A percentile compares a stretch with the other conserved stretches of the same genome.
Evolutionary conservation across 352 stramenopile species (phyloP).

Genomic region (Globisporangium okanoganense): DNA sequence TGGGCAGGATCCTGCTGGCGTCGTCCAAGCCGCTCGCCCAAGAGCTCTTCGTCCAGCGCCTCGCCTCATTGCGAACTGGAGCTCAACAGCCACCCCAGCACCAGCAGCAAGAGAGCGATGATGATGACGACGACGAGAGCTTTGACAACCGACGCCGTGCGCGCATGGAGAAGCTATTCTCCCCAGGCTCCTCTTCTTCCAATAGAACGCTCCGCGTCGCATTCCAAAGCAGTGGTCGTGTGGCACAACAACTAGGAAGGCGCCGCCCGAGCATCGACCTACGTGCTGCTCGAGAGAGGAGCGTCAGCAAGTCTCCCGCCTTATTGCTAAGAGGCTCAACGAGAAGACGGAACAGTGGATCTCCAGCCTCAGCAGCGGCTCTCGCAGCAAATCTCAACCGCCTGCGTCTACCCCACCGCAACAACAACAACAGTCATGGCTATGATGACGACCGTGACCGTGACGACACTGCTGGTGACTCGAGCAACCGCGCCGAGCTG

Average conservation of each 20-base stretch:
- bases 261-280: neutral
- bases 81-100: neutral
- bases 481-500: slow-evolving; percentile 36
- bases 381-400: slow-evolving; percentile 13
- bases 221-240: neutral
- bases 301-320: neutral
- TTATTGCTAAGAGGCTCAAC: neutral
- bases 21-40: slow-evolving; percentile 14
- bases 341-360: slow-evolving; percentile 1
- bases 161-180: slow-evolving; percentile 8
- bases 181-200: neutral
- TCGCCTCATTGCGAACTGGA: slow-evolving; percentile 10
- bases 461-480: slow-evolving; percentile 17
- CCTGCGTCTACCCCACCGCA: slow-evolving; percentile 3
- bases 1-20: slow-evolving; percentile 6
- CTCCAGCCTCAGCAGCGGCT: neutral
- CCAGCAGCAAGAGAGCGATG: neutral
- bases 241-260: neutral
- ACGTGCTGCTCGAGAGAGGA: neutral
- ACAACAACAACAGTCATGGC: neutral
- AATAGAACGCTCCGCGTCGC: neutral
- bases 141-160: slow-evolving; percentile 6
- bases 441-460: slow-evolving; percentile 8
- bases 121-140: slow-evolving; percentile 12
- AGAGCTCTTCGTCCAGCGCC: slow-evolving; percentile 14